phyloP scores from a whole-genome alignment of 495 filamentous ascomycete species.

The Trichocladium antarcticum region DNA sequence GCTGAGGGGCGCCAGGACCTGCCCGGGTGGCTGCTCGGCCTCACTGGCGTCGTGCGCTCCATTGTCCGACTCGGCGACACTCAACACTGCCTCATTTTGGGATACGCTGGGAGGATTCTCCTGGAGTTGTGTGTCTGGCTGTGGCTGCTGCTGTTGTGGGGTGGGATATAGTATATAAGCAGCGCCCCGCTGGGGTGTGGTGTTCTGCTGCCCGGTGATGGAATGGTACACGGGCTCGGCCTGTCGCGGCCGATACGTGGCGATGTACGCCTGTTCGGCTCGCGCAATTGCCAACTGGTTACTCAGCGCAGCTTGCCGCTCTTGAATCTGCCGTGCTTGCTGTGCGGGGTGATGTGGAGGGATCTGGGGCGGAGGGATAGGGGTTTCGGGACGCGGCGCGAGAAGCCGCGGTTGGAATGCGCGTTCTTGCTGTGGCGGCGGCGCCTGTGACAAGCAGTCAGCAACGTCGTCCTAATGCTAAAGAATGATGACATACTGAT shows the following conservation, averaged over 20 bases:
- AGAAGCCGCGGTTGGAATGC: too few species aligned
- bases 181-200: not conserved
- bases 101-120: not conserved
- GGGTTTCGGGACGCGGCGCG: too few species aligned
- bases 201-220: not conserved
- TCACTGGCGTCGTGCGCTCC: not conserved
- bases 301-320: too few species aligned
- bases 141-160: not conserved
- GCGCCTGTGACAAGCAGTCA: too few species aligned
- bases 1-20: slow-evolving; percentile 5
- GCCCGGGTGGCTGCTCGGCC: not conserved
- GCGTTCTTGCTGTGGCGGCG: too few species aligned
- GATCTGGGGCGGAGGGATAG: too few species aligned
- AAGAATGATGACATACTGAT: too few species aligned
- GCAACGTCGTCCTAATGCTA: too few species aligned
- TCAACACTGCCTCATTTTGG: not conserved
- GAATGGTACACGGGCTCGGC: not conserved
- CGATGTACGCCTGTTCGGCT: not conserved
- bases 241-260: not conserved
- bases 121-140: not conserved
- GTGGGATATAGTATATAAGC: too few species aligned
- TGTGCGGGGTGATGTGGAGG: too few species aligned
- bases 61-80: not conserved
- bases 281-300: not conserved
- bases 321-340: too few species aligned